phyloP scores from a whole-genome alignment of 345 rosid genomes.

The Lepidium africanum region DNA sequence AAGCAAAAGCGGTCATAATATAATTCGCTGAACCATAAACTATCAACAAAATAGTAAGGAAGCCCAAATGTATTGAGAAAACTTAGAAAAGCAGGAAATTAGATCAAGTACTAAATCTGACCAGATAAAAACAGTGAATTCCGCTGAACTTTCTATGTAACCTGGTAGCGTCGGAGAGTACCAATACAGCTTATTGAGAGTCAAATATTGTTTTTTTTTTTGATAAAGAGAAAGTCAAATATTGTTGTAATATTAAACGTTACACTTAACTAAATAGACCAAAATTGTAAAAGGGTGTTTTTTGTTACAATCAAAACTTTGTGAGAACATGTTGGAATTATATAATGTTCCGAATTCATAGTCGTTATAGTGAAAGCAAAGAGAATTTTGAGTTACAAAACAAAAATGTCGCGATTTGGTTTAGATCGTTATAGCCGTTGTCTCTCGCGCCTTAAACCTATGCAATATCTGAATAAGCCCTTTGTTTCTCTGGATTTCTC shows the following conservation, averaged over 20 bases:
- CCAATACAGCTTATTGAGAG: too few relatives aligned
- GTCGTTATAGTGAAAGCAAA: neutral
- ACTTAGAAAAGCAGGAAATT: too few relatives aligned
- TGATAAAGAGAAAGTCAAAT: neutral
- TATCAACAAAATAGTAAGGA: too few relatives aligned
- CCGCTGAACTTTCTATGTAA: too few relatives aligned
- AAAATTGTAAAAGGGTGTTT: slow-evolving; percentile 1
- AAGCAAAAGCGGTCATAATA: too few relatives aligned
- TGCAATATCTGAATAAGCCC: neutral
- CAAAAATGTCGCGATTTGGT: slow-evolving; percentile 8
- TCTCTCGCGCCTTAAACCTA: slow-evolving; percentile 29
- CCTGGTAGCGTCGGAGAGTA: too few relatives aligned
- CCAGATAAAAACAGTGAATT: too few relatives aligned
- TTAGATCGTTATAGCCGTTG: slow-evolving; percentile 37
- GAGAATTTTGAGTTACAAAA: neutral
- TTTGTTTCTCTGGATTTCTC: neutral
- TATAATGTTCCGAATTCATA: neutral
- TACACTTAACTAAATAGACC: neutral
- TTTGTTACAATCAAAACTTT: neutral
- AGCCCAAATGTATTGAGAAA: too few relatives aligned
- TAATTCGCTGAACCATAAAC: too few relatives aligned
- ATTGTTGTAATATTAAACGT: neutral
- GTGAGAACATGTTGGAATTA: neutral
- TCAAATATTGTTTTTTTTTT: too few relatives aligned
- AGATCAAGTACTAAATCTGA: too few relatives aligned